Conservation (phyloP, 805 yeast species). For the Spathaspora passalidarum region DNA sequence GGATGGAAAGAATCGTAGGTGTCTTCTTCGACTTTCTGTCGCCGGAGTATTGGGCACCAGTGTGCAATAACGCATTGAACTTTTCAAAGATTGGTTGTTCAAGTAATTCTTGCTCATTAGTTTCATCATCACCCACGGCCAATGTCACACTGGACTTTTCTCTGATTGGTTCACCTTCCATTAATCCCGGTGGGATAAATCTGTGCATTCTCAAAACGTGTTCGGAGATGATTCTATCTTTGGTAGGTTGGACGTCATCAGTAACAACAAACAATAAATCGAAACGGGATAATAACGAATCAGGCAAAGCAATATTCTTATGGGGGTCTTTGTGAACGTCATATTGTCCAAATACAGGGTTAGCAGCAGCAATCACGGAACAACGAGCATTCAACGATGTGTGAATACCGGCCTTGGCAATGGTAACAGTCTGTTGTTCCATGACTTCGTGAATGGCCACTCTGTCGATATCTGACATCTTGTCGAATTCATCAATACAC, state of each 20-base stretch:
- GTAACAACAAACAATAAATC: conserved; percentile 94
- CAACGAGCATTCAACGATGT: conserved; percentile 95
- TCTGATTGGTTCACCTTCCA: conserved; percentile 91
- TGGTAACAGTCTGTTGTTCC: conserved; percentile 99
- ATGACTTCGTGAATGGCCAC: conserved; percentile 99
- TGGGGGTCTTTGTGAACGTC: conserved; percentile 96
- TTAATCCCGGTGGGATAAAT: conserved; percentile 78
- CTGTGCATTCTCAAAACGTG: conserved; percentile 95
- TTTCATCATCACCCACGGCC: conserved; percentile 70
- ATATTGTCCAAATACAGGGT: conserved; percentile 95
- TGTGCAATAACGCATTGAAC: conserved; percentile 76
- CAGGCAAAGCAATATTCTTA: conserved; percentile 94
- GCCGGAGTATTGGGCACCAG: conserved; percentile 51
- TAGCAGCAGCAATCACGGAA: conserved; percentile 96
- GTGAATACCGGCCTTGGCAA: conserved; percentile 97
- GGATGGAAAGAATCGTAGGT: conserved; percentile 55
- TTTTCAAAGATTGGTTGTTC: conserved; percentile 77
- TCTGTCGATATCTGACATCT: conserved; percentile 94
- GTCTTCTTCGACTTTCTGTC: conserved; percentile 18
- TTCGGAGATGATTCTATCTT: conserved; percentile 86
- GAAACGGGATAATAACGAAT: conserved; percentile 92
- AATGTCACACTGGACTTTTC: conserved; percentile 69
- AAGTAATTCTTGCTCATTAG: conserved; percentile 39
- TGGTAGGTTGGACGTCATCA: conserved; percentile 83
- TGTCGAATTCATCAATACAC: conserved; percentile 98